phyloP scores from a whole-genome alignment of 2,329 filamentous ascomycete genomes.

The Colletotrichum simmondsii region DNA sequence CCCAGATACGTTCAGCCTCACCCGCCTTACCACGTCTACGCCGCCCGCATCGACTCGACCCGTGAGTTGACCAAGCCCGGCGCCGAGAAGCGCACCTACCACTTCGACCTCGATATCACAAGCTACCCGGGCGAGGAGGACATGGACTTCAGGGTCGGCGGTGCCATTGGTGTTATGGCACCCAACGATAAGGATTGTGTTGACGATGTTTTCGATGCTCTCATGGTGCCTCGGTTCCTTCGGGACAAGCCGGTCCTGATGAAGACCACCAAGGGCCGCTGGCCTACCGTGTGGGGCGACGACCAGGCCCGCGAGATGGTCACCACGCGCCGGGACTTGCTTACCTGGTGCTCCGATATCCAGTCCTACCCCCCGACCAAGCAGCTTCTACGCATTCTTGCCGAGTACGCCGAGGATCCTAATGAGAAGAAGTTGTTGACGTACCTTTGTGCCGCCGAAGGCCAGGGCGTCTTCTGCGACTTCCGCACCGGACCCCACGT shows the following conservation, averaged over 20 bases:
- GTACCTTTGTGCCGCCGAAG: conserved; percentile 89
- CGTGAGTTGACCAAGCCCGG: conserved; percentile 88
- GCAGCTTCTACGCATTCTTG: conserved; percentile 83
- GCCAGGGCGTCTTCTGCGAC: conserved; percentile 93
- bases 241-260: conserved; percentile 86
- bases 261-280: conserved; percentile 83
- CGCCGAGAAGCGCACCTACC: conserved; percentile 96
- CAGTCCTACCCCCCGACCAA: conserved; percentile 95
- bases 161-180: conserved; percentile 92
- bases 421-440: conserved; percentile 90
- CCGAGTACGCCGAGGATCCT: conserved; percentile 82
- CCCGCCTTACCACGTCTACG: conserved; percentile 90
- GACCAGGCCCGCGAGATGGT: conserved; percentile 86
- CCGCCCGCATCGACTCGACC: conserved; percentile 85
- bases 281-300: conserved; percentile 98
- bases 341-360: conserved; percentile 95
- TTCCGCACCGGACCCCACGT: conserved; percentile 90
- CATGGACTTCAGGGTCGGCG: conserved; percentile 95
- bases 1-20: conserved; percentile 94
- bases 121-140: conserved; percentile 88
- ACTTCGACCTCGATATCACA: conserved; percentile 96
- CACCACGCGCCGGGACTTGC: conserved; percentile 89
- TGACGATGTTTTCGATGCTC: conserved; percentile 83
- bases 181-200: conserved; percentile 84
- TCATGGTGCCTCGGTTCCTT: conserved; percentile 83